Percentiles rank a stretch among this genome's conserved stretches.
phyloP scores from a whole-genome alignment of 768 basidiomycete species.

The Hypholoma fasciculare region DNA sequence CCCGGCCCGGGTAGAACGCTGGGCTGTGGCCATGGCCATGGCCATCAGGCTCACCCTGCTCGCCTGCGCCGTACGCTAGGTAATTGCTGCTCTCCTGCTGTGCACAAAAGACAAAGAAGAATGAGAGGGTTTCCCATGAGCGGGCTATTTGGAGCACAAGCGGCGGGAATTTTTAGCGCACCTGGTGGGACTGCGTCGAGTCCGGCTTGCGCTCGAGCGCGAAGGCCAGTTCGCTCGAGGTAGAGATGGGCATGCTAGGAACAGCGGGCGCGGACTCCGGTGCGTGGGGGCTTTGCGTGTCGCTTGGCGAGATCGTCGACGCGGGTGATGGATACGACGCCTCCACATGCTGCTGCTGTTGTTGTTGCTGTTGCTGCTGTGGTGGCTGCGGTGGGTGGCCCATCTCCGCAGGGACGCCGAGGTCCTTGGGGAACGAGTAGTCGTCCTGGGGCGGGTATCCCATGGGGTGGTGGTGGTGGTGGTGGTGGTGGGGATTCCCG shows the following conservation, averaged over 20 bases:
- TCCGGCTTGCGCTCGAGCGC: conserved; percentile 23
- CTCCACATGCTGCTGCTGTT: conserved; percentile 12
- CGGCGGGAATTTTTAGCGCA: conserved; percentile 5
- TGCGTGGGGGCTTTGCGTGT: conserved; percentile 15
- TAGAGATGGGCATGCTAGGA: conserved; percentile 19
- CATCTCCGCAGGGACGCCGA: conserved; percentile 15
- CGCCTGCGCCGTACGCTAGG: conserved; percentile 12
- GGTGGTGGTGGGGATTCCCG: conserved; percentile 16
- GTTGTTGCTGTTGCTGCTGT: conserved; percentile 13
- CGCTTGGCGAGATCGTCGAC: conserved; percentile 22
- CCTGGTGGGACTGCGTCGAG: conserved; percentile 10
- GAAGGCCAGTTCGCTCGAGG: conserved; percentile 28
- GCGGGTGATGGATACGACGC: conserved; percentile 22
- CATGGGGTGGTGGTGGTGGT: conserved; percentile 2
- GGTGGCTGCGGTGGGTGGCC: conserved; percentile 12
- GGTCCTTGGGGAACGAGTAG: conserved; percentile 23
- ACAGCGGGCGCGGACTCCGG: conserved; percentile 16
- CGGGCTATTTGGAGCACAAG: not conserved
- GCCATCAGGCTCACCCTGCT: conserved; percentile 10
- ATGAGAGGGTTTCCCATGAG: not conserved
- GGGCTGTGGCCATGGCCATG: not conserved
- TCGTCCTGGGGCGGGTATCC: conserved; percentile 15
- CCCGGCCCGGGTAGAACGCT: conserved; percentile 3
- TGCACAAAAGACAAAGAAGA: too few relatives aligned
- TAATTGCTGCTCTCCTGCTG: not conserved